Conservation (phyloP, 1,139 yeast genomes). For the Geotrichum macrosporum region DNA sequence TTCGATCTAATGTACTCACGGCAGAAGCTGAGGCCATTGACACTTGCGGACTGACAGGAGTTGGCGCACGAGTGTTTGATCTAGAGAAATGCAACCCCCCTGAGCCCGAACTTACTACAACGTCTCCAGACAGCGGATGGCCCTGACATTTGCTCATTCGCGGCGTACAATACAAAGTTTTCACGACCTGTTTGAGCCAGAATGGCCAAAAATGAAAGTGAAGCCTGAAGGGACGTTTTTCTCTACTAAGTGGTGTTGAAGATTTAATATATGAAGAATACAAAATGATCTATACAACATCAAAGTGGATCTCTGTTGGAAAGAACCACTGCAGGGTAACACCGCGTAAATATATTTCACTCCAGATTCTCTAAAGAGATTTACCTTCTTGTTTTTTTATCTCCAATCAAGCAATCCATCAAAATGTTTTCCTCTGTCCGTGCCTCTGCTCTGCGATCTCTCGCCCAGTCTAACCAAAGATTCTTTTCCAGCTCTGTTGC, state of each 20-base stretch:
- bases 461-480: slow-evolving; percentile 15
- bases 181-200: too few relatives aligned
- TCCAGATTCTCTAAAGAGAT: too few relatives aligned
- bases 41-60: slow-evolving; percentile 18
- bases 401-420: neutral
- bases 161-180: too few relatives aligned
- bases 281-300: too few relatives aligned
- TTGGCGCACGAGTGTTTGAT: slow-evolving; percentile 14
- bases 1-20: neutral
- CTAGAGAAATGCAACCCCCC: slow-evolving; percentile 11
- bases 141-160: slow-evolving; percentile 5
- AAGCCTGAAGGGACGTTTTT: too few relatives aligned
- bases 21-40: slow-evolving; percentile 18
- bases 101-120: slow-evolving; percentile 8
- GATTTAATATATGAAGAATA: too few relatives aligned
- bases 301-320: too few relatives aligned
- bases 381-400: neutral
- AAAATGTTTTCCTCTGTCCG: slow-evolving; percentile 5
- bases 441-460: slow-evolving; percentile 8
- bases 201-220: too few relatives aligned
- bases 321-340: too few relatives aligned
- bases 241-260: too few relatives aligned
- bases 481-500: slow-evolving; percentile 17
- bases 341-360: too few relatives aligned
- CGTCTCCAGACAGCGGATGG: slow-evolving; percentile 6